Evolutionary conservation across 192 early-diverging fungal genomes (phyloP).

Genomic region (Rhizophagus prolifer): DNA sequence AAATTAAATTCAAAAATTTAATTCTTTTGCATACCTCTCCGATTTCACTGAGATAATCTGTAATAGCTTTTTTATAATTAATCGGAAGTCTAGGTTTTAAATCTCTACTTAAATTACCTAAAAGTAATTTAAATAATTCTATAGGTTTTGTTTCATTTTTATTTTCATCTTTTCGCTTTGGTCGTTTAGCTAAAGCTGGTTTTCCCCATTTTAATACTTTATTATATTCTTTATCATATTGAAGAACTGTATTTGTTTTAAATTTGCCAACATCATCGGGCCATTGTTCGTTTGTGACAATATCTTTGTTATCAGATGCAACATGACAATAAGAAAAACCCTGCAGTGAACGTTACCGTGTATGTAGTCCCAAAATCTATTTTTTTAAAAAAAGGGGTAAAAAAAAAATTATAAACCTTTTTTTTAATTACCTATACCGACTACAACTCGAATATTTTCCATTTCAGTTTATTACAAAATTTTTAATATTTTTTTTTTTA

Average conservation of each 20-base stretch:
- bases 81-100: slow-evolving; percentile 16
- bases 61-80: slow-evolving; percentile 11
- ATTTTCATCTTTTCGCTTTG: not conserved
- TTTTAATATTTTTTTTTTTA: too few relatives aligned
- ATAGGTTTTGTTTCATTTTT: not conserved
- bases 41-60: slow-evolving; percentile 22
- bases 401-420: too few relatives aligned
- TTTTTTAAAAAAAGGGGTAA: too few relatives aligned
- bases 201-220: slow-evolving; percentile 11
- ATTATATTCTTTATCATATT: slow-evolving; percentile 8
- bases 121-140: slow-evolving; percentile 20
- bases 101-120: slow-evolving; percentile 3
- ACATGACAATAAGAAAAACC: slow-evolving; percentile 9
- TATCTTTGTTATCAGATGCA: not conserved
- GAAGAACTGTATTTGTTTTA: slow-evolving; percentile 20
- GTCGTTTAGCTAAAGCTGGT: slow-evolving; percentile 5
- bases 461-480: too few relatives aligned
- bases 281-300: slow-evolving; percentile 14
- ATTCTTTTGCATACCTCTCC: not conserved
- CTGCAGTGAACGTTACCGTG: slow-evolving; percentile 9
- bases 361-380: slow-evolving; percentile 28
- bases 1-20: not conserved
- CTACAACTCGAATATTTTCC: too few relatives aligned
- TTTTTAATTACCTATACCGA: too few relatives aligned
- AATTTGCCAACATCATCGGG: not conserved